phyloP scores from a whole-genome alignment of 1,139 yeast genomes.

The Kluyveromyces marxianus region DNA sequence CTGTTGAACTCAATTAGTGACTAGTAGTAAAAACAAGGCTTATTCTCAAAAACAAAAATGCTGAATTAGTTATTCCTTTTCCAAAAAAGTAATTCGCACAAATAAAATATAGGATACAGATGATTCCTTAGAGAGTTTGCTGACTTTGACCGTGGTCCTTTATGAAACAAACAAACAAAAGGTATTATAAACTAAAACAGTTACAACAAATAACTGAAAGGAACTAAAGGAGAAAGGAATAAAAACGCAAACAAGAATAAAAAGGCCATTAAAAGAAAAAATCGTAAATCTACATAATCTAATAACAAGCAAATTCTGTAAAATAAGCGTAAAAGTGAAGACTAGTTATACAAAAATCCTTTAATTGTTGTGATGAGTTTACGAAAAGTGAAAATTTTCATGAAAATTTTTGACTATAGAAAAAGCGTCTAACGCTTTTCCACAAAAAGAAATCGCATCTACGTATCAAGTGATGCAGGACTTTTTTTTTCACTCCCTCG shows the following conservation, averaged over 20 bases:
- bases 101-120: slow-evolving; percentile 1
- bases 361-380: slow-evolving; percentile 1
- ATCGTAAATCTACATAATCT: neutral
- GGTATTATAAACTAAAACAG: neutral
- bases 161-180: neutral
- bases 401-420: neutral
- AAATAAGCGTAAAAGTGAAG: too few species aligned
- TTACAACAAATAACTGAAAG: neutral
- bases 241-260: neutral
- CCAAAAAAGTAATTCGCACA: neutral
- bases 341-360: neutral
- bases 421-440: slow-evolving; percentile 1
- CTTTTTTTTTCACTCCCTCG: neutral
- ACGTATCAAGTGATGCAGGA: slow-evolving; percentile 1
- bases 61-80: neutral
- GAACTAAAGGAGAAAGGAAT: neutral
- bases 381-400: slow-evolving; percentile 6
- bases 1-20: neutral
- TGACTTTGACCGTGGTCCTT: slow-evolving; percentile 4
- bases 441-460: slow-evolving; percentile 2
- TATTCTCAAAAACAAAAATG: neutral
- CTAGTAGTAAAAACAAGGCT: neutral
- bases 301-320: neutral
- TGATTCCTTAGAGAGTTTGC: slow-evolving; percentile 3
- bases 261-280: neutral